A percentile compares a stretch with the other conserved stretches of the same genome.
Conservation (phyloP, 495 filamentous ascomycete genomes). For the Penicillium malachiteum region DNA sequence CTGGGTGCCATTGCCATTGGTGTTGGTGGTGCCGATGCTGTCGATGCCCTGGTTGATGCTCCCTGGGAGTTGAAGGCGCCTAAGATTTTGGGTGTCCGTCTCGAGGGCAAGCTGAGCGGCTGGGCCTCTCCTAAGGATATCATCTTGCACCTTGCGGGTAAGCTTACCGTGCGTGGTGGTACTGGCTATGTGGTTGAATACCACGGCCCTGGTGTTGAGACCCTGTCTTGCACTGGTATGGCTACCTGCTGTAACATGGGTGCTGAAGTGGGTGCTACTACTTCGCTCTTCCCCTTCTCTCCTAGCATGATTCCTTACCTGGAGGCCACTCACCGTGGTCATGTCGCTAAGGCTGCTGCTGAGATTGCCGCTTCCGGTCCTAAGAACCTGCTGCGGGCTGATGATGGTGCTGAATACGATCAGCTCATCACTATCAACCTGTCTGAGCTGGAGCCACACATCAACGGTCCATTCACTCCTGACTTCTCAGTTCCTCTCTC, state of each 20-base stretch:
- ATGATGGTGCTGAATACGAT: conserved; percentile 82
- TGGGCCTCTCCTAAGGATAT: conserved; percentile 96
- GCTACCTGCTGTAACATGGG: conserved; percentile 91
- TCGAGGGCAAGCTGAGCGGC: conserved; percentile 79
- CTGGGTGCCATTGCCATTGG: conserved; percentile 93
- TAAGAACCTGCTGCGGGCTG: conserved; percentile 66
- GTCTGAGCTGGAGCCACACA: conserved; percentile 87
- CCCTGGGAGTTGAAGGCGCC: conserved; percentile 98
- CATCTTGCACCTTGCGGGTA: conserved; percentile 84
- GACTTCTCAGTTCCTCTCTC: conserved; percentile 92
- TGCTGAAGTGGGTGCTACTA: conserved; percentile 93
- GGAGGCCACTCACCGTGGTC: conserved; percentile 72
- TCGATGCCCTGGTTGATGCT: conserved; percentile 92
- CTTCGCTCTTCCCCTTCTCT: conserved; percentile 87
- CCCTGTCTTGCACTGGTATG: conserved; percentile 90
- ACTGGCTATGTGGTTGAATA: conserved; percentile 97
- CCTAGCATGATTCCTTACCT: conserved; percentile 73
- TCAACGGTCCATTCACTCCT: conserved; percentile 96
- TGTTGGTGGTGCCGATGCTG: conserved; percentile 95
- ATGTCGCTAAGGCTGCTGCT: conserved; percentile 59
- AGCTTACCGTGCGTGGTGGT: conserved; percentile 89
- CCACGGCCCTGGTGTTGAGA: conserved; percentile 81
- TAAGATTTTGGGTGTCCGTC: conserved; percentile 78
- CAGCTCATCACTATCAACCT: conserved; percentile 90
- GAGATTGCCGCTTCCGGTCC: conserved; percentile 39